Conservation (phyloP, 441 rosid species). For the Bocquillonia castaneifolia region DNA sequence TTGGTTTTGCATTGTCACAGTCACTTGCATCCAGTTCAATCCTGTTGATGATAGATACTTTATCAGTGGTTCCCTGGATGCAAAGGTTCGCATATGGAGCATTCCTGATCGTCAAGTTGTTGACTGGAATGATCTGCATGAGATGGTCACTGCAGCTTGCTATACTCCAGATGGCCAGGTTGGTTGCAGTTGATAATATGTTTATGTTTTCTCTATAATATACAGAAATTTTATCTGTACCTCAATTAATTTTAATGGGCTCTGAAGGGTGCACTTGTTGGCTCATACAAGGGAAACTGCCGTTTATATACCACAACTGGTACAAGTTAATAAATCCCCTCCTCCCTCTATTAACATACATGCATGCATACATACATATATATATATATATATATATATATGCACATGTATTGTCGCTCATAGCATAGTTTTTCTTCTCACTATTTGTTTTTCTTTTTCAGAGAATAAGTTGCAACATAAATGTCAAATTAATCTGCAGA, state of each 20-base stretch:
- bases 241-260: conserved; percentile 29
- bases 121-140: conserved; percentile 96
- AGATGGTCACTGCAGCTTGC: conserved; percentile 98
- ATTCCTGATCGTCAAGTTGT: conserved; percentile 93
- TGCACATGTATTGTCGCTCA: not conserved
- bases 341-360: too few relatives aligned
- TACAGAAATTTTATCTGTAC: conserved; percentile 7
- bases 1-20: conserved; percentile 44
- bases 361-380: too few relatives aligned
- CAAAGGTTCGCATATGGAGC: conserved; percentile 97
- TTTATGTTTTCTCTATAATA: conserved; percentile 6
- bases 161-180: conserved; percentile 99
- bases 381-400: not conserved
- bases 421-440: conserved; percentile 10
- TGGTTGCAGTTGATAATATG: conserved; percentile 13
- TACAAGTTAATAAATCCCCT: conserved; percentile 26
- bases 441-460: conserved; percentile 28
- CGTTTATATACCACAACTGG: conserved; percentile 68
- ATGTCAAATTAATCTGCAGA: conserved; percentile 74
- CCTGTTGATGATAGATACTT: conserved; percentile 95
- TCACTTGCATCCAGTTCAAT: conserved; percentile 97
- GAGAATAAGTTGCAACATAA: conserved; percentile 85
- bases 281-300: conserved; percentile 93
- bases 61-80: conserved; percentile 95
- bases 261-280: conserved; percentile 88